phyloP scores from a whole-genome alignment of 1,139 yeast species.

The Taiozyma sp. region DNA sequence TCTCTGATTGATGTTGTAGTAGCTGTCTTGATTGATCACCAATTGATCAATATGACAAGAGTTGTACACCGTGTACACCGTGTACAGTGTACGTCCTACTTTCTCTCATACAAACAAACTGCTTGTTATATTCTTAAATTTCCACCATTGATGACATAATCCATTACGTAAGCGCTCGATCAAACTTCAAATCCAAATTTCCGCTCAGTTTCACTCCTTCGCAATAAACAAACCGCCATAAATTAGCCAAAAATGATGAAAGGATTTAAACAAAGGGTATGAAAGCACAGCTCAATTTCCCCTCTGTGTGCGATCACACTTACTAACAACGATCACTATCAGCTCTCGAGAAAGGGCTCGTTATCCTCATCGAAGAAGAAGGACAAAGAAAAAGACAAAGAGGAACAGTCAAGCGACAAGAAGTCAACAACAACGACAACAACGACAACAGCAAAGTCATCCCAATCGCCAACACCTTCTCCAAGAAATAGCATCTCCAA shows the following conservation, averaged over 20 bases:
- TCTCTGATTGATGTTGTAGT: too few relatives aligned
- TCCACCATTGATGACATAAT: too few relatives aligned
- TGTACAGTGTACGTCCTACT: too few relatives aligned
- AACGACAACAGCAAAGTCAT: neutral
- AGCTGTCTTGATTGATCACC: too few relatives aligned
- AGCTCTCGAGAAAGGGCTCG: slow-evolving; percentile 26
- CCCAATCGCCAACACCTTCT: slow-evolving; percentile 11
- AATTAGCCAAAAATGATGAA: slow-evolving; percentile 35
- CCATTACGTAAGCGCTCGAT: too few relatives aligned
- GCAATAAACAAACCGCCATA: neutral
- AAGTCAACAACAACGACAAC: neutral
- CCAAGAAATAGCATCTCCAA: slow-evolving; percentile 17
- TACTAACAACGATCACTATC: too few relatives aligned
- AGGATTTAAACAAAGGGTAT: slow-evolving; percentile 38
- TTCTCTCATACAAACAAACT: too few relatives aligned
- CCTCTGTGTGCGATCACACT: too few relatives aligned
- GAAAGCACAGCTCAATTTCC: neutral
- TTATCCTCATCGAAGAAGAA: slow-evolving; percentile 20
- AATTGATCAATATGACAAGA: too few relatives aligned
- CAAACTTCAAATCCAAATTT: too few relatives aligned
- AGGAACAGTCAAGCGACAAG: slow-evolving; percentile 13
- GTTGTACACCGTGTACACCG: too few relatives aligned
- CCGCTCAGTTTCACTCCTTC: neutral
- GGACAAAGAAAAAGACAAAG: slow-evolving; percentile 22
- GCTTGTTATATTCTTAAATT: too few relatives aligned